Base-by-base conservation (phyloP, 192 early-diverging fungal species). In the Coemansia sp. region DNA sequence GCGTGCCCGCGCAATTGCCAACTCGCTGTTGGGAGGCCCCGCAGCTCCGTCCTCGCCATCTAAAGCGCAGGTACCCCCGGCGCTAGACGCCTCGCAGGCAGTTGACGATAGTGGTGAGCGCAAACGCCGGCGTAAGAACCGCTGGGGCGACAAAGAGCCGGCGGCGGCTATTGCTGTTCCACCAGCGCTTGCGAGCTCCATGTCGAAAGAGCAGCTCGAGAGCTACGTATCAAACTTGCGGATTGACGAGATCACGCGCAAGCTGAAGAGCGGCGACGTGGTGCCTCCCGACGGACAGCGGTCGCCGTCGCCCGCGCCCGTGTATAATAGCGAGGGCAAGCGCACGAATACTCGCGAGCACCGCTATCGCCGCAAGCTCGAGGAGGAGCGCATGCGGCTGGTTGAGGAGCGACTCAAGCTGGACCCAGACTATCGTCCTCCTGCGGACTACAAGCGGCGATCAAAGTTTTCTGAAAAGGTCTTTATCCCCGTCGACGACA, bases 291-390 rank as follows among this genome's bases (percentile, higher is more conserved):
- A 82, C 52, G 65, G 70, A 2, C 79, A 85, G 65, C 75, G 96
- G 75, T 99, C 97, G n/a, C 89, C 89, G n/a, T 99, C 97, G 42
- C 97, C 97, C 23, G 88, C 92, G 70, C 97, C 97, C 16, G 79
- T 85, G 18, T 99, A 99, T 66, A 92, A 94, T 58, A 85, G 89
- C 38, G 90, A 97, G 63, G 97, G 97, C 50, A 94, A 95, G 71
- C 94, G 97, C 79, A 89, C 88, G 56, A 99, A 99, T 83, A 99
- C 97, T 8, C 86, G 95, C 66, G 97, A 99, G 66, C 85, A 87
- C 58, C 87, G 95, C 43, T 96, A 95, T 76, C 86, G 91, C 11
- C 92, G 94, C 42, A 91, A 90, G 65, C 79, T 96, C 18, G 97
- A 99, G 70, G 93, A 97, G 66, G 97, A 99, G 73, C 88, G 95